Conservation (phyloP, 1,139 yeast species). For the Hyphopichia wangnamkhiaoensis region DNA sequence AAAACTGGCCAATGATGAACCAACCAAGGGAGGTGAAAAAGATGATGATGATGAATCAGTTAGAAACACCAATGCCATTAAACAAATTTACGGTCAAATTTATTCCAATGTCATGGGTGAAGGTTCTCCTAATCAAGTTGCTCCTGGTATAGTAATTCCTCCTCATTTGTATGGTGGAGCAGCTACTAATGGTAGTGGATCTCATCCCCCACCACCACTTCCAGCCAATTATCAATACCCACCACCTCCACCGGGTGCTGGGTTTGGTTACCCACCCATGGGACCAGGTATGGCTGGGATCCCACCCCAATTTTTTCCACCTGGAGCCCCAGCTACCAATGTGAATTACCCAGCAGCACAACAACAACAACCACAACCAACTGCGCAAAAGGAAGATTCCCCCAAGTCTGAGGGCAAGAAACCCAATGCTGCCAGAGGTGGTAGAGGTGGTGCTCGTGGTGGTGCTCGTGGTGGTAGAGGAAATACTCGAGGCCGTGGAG, state of each 20-base stretch:
- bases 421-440: constrained; percentile 17
- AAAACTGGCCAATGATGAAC: constrained; percentile 13
- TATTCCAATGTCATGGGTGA: constrained; percentile 46
- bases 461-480: constrained; percentile 6
- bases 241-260: constrained; percentile 15
- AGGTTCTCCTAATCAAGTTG: constrained; percentile 18
- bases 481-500: too few species aligned
- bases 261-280: too few species aligned
- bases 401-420: constrained; percentile 2
- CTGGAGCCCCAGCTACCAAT: constrained; percentile 14
- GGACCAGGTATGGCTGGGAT: too few species aligned
- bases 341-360: too few species aligned
- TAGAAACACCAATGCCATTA: constrained; percentile 41
- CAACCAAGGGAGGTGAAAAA: constrained; percentile 12
- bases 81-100: constrained; percentile 52
- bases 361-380: constrained; percentile 4
- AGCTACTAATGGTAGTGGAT: too few species aligned
- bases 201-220: constrained; percentile 12
- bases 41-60: constrained; percentile 24
- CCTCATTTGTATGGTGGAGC: constrained; percentile 7
- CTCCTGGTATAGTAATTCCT: constrained; percentile 13
- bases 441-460: constrained; percentile 12
- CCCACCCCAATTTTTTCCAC: constrained; percentile 31
- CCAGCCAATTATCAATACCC: constrained; percentile 10
- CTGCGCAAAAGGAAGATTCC: too few species aligned